These are phyloP conservation scores for Trichoderma polysporum DNA, from an alignment of 2,329 filamentous ascomycete genomes.

Conservation along the genomic window DNA sequence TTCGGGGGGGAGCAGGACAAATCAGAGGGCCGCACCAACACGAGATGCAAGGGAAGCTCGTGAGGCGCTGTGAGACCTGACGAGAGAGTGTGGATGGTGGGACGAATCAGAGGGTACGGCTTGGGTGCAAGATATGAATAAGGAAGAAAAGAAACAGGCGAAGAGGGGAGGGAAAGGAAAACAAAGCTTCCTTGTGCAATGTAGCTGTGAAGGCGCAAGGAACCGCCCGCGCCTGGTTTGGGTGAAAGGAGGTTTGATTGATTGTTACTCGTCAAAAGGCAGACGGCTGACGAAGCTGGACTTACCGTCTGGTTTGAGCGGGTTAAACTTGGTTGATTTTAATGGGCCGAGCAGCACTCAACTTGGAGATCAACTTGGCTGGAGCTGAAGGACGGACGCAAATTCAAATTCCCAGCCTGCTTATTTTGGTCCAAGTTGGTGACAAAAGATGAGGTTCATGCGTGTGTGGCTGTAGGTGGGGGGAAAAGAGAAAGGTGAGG, in stretches of 20 bases:
- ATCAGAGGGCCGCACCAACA: conserved; percentile 16
- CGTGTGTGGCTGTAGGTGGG: conserved; percentile 13
- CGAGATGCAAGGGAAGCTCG: conserved; percentile 8
- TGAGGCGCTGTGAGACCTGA: conserved; percentile 14
- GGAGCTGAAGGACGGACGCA: background rate
- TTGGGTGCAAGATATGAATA: background rate
- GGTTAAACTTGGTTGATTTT: background rate
- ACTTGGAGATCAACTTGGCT: too few relatives aligned
- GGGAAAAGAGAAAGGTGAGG: background rate
- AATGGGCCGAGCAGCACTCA: background rate
- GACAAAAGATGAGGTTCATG: conserved; percentile 1
- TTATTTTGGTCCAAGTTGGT: background rate
- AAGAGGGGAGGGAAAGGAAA: background rate
- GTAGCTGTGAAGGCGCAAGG: background rate
- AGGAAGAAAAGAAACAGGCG: background rate
- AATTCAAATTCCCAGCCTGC: background rate
- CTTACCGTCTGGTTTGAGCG: background rate
- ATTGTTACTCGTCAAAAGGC: background rate
- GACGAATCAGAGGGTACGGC: background rate
- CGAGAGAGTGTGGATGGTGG: background rate
- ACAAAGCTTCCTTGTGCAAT: background rate
- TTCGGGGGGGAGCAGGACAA: conserved; percentile 1
- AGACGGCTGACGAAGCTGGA: background rate
- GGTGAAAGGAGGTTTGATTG: background rate
- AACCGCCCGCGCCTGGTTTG: background rate